These are phyloP conservation scores for Peribolospora kevripleyi DNA, from an alignment of 768 basidiomycete genomes.

Conservation along the genomic window DNA sequence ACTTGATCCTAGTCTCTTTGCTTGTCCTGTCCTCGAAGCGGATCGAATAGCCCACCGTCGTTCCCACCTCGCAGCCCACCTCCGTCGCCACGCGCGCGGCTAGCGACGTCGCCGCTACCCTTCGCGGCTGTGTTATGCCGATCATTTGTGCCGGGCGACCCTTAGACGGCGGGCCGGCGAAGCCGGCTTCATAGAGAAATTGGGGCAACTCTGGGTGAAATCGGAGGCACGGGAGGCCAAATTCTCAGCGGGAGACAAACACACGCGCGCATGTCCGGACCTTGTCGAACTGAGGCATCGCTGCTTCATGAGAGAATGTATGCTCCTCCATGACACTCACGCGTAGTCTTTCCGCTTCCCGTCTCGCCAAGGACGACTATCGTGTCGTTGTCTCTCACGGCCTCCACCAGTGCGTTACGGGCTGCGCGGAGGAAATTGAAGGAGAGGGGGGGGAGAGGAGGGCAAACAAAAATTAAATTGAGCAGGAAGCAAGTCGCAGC, in stretches of 20 bases:
- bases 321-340: slow-evolving; percentile 29
- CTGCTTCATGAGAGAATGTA: background rate
- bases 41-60: slow-evolving; percentile 73
- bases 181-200: slow-evolving; percentile 62
- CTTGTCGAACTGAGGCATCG: background rate
- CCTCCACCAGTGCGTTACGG: slow-evolving; percentile 45
- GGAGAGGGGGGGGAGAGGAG: background rate
- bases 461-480: background rate
- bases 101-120: slow-evolving; percentile 86
- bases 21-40: slow-evolving; percentile 71
- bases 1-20: slow-evolving; percentile 61
- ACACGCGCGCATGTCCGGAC: background rate
- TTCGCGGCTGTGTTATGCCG: slow-evolving; percentile 80
- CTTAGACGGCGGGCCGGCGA: slow-evolving; percentile 18
- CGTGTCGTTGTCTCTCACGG: slow-evolving; percentile 52
- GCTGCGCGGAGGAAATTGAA: slow-evolving; percentile 23
- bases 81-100: slow-evolving; percentile 73
- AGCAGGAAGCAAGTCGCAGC: background rate
- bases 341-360: slow-evolving; percentile 94
- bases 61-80: slow-evolving; percentile 44
- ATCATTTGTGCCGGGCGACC: slow-evolving; percentile 26
- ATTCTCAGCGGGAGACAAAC: background rate
- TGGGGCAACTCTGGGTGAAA: slow-evolving; percentile 64
- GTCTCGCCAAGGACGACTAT: slow-evolving; percentile 86
- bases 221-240: background rate